Evolutionary conservation across 257 asterid genomes (phyloP).

Genomic region (Orobanche coerulescens): DNA sequence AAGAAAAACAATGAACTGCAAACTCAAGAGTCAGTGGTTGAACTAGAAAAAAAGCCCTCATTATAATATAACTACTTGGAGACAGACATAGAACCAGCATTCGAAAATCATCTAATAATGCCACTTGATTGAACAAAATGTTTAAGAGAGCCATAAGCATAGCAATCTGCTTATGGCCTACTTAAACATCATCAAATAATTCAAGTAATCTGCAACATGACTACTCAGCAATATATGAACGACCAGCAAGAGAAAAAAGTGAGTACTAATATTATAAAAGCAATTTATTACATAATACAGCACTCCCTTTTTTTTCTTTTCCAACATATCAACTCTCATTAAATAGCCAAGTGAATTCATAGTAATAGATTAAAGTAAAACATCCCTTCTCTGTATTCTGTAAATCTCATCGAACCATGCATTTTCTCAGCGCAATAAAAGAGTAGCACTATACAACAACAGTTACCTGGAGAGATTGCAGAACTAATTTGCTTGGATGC

Average conservation of each 20-base stretch:
- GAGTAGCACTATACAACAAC: background rate
- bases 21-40: background rate
- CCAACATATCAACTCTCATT: background rate
- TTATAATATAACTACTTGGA: background rate
- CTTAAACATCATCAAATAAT: background rate
- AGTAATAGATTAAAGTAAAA: background rate
- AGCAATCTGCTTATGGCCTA: background rate
- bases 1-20: too few species aligned
- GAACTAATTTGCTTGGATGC: constrained; percentile 91
- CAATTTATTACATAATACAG: background rate
- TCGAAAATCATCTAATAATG: background rate
- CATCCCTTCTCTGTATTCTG: background rate
- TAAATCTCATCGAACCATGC: background rate
- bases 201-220: background rate
- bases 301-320: background rate
- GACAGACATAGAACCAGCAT: background rate
- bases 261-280: background rate
- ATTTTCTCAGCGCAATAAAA: background rate
- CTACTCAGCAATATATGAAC: background rate
- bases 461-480: constrained; percentile 84
- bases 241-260: background rate
- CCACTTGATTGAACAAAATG: background rate
- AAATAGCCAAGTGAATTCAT: background rate
- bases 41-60: background rate
- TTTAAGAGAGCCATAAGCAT: background rate